Evolutionary conservation across 768 basidiomycete species (phyloP).

Genomic region (Pleurotus tuber-regium): DNA sequence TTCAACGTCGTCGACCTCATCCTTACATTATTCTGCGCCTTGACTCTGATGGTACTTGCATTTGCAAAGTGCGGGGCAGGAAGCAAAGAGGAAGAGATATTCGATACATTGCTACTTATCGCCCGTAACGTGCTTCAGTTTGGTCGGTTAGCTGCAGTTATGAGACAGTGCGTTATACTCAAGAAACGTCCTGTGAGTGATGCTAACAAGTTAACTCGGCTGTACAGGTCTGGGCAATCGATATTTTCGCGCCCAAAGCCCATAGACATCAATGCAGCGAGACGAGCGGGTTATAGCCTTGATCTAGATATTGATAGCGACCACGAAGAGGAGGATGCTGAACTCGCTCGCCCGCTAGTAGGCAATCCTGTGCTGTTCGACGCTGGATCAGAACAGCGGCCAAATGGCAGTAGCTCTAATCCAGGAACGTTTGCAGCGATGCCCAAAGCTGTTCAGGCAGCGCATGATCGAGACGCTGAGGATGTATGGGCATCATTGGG

Average conservation of each 20-base stretch:
- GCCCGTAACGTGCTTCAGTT: constrained; percentile 93
- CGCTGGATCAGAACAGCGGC: constrained; percentile 35
- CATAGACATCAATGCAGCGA: constrained; percentile 74
- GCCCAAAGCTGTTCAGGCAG: constrained; percentile 57
- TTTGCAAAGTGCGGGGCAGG: constrained; percentile 81
- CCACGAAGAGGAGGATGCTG: constrained; percentile 56
- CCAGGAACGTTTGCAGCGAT: constrained; percentile 46
- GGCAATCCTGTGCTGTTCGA: constrained; percentile 66
- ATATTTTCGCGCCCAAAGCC: constrained; percentile 86
- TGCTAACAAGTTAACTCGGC: constrained; percentile 1
- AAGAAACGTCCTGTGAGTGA: no score
- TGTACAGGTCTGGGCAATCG: constrained; percentile 80
- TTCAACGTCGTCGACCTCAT: constrained; percentile 89
- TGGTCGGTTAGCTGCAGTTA: constrained; percentile 85
- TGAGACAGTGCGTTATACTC: constrained; percentile 90
- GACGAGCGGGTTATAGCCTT: constrained; percentile 61
- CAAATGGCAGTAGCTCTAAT: constrained; percentile 20
- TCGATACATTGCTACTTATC: constrained; percentile 90
- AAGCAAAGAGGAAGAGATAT: constrained; percentile 90
- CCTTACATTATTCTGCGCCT: constrained; percentile 83
- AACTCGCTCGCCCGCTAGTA: constrained; percentile 58
- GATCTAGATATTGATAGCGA: constrained; percentile 74
- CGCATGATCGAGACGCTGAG: constrained; percentile 56
- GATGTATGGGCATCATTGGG: constrained; percentile 74
- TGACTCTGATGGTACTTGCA: constrained; percentile 86